A percentile compares a stretch with the other conserved stretches of the same genome.
Conservation (phyloP, 1,284 basidiomycete genomes). For the Apiotrichum porosum region DNA sequence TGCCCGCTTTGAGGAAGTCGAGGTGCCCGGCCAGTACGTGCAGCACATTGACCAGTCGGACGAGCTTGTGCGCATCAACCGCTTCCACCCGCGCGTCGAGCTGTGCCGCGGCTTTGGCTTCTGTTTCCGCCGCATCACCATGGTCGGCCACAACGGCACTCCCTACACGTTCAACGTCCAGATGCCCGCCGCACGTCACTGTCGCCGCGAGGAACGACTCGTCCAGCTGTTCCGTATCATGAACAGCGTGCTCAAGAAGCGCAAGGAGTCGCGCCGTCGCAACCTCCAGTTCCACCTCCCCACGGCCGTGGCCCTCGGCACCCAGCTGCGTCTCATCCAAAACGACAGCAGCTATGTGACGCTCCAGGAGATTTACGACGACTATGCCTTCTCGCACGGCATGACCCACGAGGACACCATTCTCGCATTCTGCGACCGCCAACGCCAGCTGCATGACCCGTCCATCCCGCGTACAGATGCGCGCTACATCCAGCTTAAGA, state of each 20-base stretch:
- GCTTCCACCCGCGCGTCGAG: constrained; percentile 88
- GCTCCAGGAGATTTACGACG: constrained; percentile 90
- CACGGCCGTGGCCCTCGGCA: constrained; percentile 76
- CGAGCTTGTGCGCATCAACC: constrained; percentile 85
- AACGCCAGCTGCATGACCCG: constrained; percentile 59
- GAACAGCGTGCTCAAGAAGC: constrained; percentile 77
- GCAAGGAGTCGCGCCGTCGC: constrained; percentile 90
- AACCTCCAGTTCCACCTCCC: constrained; percentile 91
- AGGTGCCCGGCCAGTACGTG: constrained; percentile 96
- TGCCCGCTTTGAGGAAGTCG: constrained; percentile 95
- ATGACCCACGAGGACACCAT: constrained; percentile 86
- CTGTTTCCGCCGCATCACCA: constrained; percentile 84
- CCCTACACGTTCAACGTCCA: constrained; percentile 87
- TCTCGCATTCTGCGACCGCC: constrained; percentile 74
- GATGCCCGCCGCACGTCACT: constrained; percentile 78
- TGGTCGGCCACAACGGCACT: constrained; percentile 90
- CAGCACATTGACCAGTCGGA: constrained; percentile 92
- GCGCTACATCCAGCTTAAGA: constrained; percentile 51
- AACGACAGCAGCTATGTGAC: constrained; percentile 87
- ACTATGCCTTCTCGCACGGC: constrained; percentile 71
- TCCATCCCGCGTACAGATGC: constrained; percentile 31
- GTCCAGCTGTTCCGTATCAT: constrained; percentile 89
- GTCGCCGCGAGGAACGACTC: constrained; percentile 87
- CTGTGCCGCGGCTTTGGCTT: constrained; percentile 76
- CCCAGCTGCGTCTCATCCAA: constrained; percentile 79